A percentile compares a stretch with the other conserved stretches of the same genome.
Conservation (phyloP, 495 filamentous ascomycete genomes). For the Hypomontagnella submonticulosa region DNA sequence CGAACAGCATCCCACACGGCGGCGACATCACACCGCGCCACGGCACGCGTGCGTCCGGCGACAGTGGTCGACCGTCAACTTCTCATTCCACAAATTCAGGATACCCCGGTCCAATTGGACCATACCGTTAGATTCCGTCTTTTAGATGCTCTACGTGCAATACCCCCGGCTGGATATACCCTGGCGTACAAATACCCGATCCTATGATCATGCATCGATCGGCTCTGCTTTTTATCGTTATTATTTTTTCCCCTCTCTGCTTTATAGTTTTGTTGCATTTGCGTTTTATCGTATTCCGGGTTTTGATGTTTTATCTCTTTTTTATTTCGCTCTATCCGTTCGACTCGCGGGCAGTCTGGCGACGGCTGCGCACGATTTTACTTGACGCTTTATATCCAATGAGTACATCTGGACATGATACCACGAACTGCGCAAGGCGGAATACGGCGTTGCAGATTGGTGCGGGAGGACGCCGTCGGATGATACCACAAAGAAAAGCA, state of each 20-base stretch:
- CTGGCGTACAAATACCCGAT: slow-evolving; percentile 63
- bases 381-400: slow-evolving; percentile 50
- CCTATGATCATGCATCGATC: slow-evolving; percentile 67
- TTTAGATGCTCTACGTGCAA: slow-evolving; percentile 57
- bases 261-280: slow-evolving; percentile 43
- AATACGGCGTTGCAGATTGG: slow-evolving; percentile 51
- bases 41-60: slow-evolving; percentile 81
- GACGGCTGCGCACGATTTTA: slow-evolving; percentile 43
- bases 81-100: slow-evolving; percentile 92
- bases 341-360: slow-evolving; percentile 25
- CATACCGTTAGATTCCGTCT: slow-evolving; percentile 76
- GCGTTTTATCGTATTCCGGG: slow-evolving; percentile 16
- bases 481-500: slow-evolving; percentile 51
- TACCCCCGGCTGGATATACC: slow-evolving; percentile 68
- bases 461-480: slow-evolving; percentile 48
- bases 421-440: slow-evolving; percentile 48
- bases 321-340: slow-evolving; percentile 18
- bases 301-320: slow-evolving; percentile 1
- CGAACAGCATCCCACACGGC: slow-evolving; percentile 72
- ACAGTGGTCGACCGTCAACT: slow-evolving; percentile 91
- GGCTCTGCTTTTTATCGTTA: slow-evolving; percentile 55
- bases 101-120: slow-evolving; percentile 90
- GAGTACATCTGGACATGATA: slow-evolving; percentile 51
- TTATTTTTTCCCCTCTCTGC: slow-evolving; percentile 30
- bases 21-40: slow-evolving; percentile 87